Conservation (phyloP, 768 basidiomycete species). For the Hericium rajendrae region DNA sequence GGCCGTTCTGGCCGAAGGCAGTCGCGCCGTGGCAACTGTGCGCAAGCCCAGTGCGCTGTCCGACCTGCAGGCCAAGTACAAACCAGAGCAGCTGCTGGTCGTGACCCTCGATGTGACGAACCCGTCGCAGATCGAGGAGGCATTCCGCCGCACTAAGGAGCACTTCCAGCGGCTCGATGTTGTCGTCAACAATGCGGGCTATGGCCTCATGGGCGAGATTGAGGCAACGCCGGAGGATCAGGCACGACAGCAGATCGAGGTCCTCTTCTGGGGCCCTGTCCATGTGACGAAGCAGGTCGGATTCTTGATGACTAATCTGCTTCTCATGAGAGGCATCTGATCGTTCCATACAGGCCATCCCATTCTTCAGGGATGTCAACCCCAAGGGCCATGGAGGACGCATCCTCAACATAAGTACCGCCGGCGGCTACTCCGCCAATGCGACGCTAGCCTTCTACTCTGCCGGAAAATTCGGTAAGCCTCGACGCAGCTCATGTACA, state of each 20-base stretch:
- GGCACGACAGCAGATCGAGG: not conserved
- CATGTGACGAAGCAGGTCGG: not conserved
- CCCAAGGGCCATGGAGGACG: constrained; percentile 1
- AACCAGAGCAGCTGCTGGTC: not conserved
- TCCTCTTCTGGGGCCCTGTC: constrained; percentile 2
- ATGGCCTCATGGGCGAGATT: not conserved
- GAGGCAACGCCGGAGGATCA: not conserved
- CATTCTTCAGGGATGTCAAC: constrained; percentile 3
- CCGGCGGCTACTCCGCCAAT: constrained; percentile 24
- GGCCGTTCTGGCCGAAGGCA: not conserved
- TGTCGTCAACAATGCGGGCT: constrained; percentile 2
- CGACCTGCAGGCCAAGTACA: not conserved
- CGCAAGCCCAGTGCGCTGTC: not conserved
- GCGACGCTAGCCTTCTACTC: constrained; percentile 24
- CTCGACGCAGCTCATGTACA: not conserved
- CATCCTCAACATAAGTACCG: constrained; percentile 1
- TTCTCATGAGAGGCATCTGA: no score
- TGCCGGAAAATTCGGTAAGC: constrained; percentile 28
- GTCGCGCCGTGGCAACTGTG: not conserved
- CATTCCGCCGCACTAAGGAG: not conserved
- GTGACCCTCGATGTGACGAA: not conserved
- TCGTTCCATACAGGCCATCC: not conserved
- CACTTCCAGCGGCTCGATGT: constrained; percentile 3
- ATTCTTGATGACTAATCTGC: not conserved
- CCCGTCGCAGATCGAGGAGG: not conserved